A percentile compares a stretch with the other conserved stretches of the same genome.
Conservation (phyloP, 2,329 filamentous ascomycete species). For the Alternaria novae-zelandiae region DNA sequence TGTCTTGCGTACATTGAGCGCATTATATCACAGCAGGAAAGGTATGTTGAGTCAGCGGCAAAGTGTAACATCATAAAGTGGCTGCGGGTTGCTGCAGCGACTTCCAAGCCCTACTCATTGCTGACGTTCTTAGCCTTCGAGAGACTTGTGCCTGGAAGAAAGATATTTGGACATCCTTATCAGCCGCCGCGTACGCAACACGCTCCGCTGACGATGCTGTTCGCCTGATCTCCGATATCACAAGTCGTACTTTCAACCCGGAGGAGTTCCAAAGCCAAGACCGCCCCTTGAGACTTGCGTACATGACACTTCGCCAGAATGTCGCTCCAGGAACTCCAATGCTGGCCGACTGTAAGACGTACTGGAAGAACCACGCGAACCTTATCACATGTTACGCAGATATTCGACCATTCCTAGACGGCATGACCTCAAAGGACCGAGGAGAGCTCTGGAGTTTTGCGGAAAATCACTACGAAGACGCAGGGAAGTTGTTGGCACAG, state of each 20-base stretch:
- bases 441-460: slow-evolving; percentile 17
- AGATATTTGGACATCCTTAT: slow-evolving; percentile 25
- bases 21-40: slow-evolving; percentile 6
- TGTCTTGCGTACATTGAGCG: slow-evolving; percentile 22
- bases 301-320: slow-evolving; percentile 18
- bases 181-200: slow-evolving; percentile 18
- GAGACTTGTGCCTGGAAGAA: slow-evolving; percentile 26
- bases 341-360: slow-evolving; percentile 26
- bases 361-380: slow-evolving; percentile 27
- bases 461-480: background rate
- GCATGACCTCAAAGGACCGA: slow-evolving; percentile 17
- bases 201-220: slow-evolving; percentile 8
- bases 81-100: background rate
- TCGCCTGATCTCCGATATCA: slow-evolving; percentile 8
- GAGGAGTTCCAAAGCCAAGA: slow-evolving; percentile 14
- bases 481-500: background rate
- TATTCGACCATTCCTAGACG: slow-evolving; percentile 31
- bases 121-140: slow-evolving; percentile 2
- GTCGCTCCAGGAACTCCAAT: slow-evolving; percentile 9
- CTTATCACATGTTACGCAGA: slow-evolving; percentile 38
- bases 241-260: slow-evolving; percentile 18
- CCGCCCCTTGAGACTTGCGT: slow-evolving; percentile 22
- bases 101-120: background rate
- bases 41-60: background rate
- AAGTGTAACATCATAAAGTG: background rate